A percentile compares a stretch with the other conserved stretches of the same genome.
Evolutionary conservation across 352 stramenopile species (phyloP).

Genomic region (Phytophthora lateralis): DNA sequence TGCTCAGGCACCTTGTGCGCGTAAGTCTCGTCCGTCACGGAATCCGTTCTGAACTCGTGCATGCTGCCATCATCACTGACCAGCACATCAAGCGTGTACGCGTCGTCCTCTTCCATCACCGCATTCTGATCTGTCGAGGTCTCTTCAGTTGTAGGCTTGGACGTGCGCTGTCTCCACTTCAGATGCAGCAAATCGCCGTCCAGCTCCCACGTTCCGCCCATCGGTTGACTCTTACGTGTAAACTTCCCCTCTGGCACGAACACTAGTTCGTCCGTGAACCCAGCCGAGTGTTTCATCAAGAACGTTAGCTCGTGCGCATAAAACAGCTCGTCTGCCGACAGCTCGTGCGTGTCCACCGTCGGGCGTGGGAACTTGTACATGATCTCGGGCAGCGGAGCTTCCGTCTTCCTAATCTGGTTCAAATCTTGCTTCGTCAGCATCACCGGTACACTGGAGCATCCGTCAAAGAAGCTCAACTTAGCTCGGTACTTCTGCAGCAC

Average conservation of each 20-base stretch:
- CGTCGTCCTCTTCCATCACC: constrained; percentile 43
- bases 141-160: constrained; percentile 21
- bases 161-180: constrained; percentile 59
- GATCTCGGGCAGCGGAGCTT: constrained; percentile 65
- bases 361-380: constrained; percentile 77
- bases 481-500: constrained; percentile 71
- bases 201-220: constrained; percentile 77
- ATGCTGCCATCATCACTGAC: constrained; percentile 73
- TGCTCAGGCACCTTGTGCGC: constrained; percentile 68
- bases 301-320: constrained; percentile 83
- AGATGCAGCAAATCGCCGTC: constrained; percentile 84
- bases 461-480: constrained; percentile 76
- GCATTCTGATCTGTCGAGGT: constrained; percentile 20
- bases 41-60: constrained; percentile 80
- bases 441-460: constrained; percentile 70
- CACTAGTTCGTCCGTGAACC: constrained; percentile 81
- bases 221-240: constrained; percentile 65
- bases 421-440: constrained; percentile 61
- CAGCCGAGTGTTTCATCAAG: constrained; percentile 72
- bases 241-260: constrained; percentile 64
- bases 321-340: constrained; percentile 71
- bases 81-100: constrained; percentile 77
- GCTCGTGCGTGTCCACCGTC: constrained; percentile 59
- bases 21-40: constrained; percentile 67
- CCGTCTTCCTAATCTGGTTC: constrained; percentile 48